A percentile compares a stretch with the other conserved stretches of the same genome.
Conservation (phyloP, 164 flowering plant species). For the Kalanchoe fedtschenkoi region DNA sequence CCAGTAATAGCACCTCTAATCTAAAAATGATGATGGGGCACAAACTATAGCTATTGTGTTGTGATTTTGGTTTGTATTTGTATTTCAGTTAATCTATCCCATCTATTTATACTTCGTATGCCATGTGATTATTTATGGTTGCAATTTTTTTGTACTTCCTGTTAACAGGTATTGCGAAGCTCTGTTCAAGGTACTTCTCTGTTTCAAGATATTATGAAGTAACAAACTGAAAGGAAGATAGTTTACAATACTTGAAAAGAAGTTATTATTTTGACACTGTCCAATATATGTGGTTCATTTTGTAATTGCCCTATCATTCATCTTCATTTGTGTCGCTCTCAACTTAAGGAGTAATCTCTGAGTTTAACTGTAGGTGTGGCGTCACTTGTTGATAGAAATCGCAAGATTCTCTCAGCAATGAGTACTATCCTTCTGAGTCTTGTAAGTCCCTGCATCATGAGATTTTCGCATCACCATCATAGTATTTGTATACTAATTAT, state of each 20-base stretch:
- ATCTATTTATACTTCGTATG: neutral
- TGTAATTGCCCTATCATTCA: neutral
- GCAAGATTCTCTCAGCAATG: neutral
- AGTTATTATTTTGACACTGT: too few relatives aligned
- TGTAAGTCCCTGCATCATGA: slow-evolving; percentile 6
- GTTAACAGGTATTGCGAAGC: slow-evolving; percentile 10
- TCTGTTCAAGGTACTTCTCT: slow-evolving; percentile 9
- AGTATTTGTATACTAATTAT: neutral
- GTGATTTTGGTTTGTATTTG: neutral
- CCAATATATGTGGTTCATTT: neutral
- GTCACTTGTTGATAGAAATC: slow-evolving; percentile 9
- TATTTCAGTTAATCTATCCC: too few relatives aligned
- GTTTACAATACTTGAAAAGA: too few relatives aligned
- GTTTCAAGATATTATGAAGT: neutral
- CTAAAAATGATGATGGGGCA: neutral
- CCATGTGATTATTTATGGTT: neutral
- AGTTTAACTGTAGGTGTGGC: slow-evolving; percentile 7
- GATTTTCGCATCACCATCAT: neutral
- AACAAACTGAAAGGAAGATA: neutral
- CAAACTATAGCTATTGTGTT: neutral
- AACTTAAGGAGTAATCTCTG: too few relatives aligned
- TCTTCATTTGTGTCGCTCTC: neutral
- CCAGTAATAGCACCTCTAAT: too few relatives aligned
- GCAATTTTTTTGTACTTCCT: neutral
- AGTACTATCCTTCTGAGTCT: slow-evolving; percentile 14